Evolutionary conservation across 768 basidiomycete genomes (phyloP).

Genomic region (Lepiota venenata): DNA sequence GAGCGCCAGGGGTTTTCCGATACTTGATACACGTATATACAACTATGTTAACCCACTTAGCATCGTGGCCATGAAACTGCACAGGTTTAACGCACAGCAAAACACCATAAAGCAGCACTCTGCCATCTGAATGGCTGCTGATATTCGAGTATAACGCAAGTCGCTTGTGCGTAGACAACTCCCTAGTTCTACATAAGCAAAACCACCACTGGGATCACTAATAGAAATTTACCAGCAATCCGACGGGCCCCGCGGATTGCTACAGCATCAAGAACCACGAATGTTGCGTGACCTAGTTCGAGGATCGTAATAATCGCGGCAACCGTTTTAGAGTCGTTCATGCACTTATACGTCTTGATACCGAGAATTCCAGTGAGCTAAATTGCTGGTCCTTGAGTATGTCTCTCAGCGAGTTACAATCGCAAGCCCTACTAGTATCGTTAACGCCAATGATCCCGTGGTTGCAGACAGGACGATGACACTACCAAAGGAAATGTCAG

Average conservation of each 20-base stretch:
- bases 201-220: neutral
- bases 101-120: constrained; percentile 57
- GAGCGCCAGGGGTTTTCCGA: constrained; percentile 43
- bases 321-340: constrained; percentile 57
- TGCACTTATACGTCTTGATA: constrained; percentile 62
- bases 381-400: neutral
- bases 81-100: constrained; percentile 47
- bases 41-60: constrained; percentile 29
- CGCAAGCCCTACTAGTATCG: constrained; percentile 31
- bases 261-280: constrained; percentile 40
- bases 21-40: constrained; percentile 54
- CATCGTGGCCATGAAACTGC: neutral
- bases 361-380: constrained; percentile 65
- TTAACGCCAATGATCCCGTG: constrained; percentile 33
- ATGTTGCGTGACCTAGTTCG: constrained; percentile 35
- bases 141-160: constrained; percentile 33
- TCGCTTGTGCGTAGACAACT: constrained; percentile 40
- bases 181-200: constrained; percentile 29
- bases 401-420: neutral
- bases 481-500: constrained; percentile 21
- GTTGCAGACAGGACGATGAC: constrained; percentile 34
- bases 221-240: constrained; percentile 39
- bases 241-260: constrained; percentile 36
- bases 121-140: constrained; percentile 44
- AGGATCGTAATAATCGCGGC: constrained; percentile 39